Evolutionary conservation across 1,284 basidiomycete species (phyloP).

Genomic region (Boletus semigastroideus): DNA sequence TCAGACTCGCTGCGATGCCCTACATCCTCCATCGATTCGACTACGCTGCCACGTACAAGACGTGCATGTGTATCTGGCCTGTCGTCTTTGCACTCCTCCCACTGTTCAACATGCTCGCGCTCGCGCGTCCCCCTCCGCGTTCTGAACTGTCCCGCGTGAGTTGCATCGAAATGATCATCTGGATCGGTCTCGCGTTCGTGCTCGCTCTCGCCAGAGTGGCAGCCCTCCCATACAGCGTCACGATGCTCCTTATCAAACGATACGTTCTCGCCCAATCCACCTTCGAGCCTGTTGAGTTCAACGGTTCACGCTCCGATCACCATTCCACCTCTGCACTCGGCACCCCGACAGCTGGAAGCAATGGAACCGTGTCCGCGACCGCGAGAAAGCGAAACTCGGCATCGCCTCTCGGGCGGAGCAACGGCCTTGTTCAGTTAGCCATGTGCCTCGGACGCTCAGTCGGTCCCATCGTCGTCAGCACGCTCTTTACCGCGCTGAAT

Average conservation of each 20-base stretch:
- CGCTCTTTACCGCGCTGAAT: slow-evolving; percentile 12
- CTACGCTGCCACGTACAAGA: slow-evolving; percentile 12
- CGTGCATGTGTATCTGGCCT: slow-evolving; percentile 17
- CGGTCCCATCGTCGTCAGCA: slow-evolving; percentile 13
- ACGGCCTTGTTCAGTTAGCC: slow-evolving; percentile 15
- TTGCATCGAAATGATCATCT: not conserved
- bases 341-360: no score
- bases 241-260: slow-evolving; percentile 15
- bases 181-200: slow-evolving; percentile 10
- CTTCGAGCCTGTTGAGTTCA: no score
- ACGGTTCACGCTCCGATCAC: no score
- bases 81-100: slow-evolving; percentile 12
- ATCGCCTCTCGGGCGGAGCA: slow-evolving; percentile 10
- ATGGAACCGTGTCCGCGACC: no score
- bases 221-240: slow-evolving; percentile 10
- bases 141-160: not conserved
- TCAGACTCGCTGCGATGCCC: slow-evolving; percentile 8
- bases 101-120: slow-evolving; percentile 9
- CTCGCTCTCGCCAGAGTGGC: slow-evolving; percentile 12
- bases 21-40: slow-evolving; percentile 18
- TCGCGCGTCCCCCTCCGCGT: not conserved
- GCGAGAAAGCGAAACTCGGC: no score
- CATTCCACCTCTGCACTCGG: no score
- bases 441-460: slow-evolving; percentile 15
- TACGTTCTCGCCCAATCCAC: not conserved